These are phyloP conservation scores for Aspergillus conjunctus DNA, from an alignment of 495 filamentous ascomycete species.

Conservation along the genomic window DNA sequence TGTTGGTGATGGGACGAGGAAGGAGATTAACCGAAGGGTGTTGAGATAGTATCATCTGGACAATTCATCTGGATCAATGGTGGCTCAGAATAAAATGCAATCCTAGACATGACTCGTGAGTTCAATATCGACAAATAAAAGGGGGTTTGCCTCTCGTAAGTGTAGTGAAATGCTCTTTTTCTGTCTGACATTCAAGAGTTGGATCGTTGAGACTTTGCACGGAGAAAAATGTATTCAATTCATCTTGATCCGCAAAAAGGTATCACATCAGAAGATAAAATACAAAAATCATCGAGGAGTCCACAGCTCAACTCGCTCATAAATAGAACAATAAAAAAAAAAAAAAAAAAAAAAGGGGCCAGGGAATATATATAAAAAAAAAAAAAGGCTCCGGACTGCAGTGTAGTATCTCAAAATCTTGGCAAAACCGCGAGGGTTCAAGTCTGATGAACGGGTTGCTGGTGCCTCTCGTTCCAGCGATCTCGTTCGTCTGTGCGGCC, in stretches of 20 bases:
- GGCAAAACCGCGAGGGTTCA: neutral
- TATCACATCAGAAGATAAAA: constrained; percentile 23
- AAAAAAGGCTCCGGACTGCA: neutral
- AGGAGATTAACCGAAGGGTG: no score
- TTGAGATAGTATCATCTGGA: no score
- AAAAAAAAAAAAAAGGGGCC: neutral
- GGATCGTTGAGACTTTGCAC: no score
- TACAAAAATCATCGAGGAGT: constrained; percentile 10
- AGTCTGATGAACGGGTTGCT: constrained; percentile 17
- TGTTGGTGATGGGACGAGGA: no score
- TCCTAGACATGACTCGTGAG: no score
- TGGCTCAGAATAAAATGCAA: no score
- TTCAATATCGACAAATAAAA: no score
- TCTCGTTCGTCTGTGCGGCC: constrained; percentile 21
- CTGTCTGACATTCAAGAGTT: neutral
- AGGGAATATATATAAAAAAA: constrained; percentile 6
- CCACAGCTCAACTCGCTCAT: neutral
- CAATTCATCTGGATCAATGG: no score
- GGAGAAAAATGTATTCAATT: constrained; percentile 13
- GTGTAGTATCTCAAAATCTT: neutral
- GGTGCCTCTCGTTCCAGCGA: constrained; percentile 19
- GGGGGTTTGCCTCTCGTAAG: no score
- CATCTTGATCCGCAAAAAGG: constrained; percentile 25
- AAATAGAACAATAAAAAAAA: constrained; percentile 13
- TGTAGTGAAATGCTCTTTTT: no score